Evolutionary conservation across 495 filamentous ascomycete species (phyloP).

Genomic region (Neurospora sp.): DNA sequence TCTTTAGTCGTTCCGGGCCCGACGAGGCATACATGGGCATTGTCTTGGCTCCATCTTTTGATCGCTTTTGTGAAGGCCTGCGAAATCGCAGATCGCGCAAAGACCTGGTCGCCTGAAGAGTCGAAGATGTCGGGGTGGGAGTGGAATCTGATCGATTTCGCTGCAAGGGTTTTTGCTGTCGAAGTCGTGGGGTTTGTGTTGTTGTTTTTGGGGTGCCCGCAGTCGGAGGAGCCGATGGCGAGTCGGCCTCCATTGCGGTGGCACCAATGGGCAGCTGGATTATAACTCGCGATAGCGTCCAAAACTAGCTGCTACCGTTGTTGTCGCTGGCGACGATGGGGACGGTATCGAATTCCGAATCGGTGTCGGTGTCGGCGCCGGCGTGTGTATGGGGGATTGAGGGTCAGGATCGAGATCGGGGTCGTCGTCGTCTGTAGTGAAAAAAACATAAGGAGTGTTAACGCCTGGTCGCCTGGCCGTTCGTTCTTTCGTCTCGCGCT

Average conservation of each 20-base stretch:
- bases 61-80: slow-evolving; percentile 7
- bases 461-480: background rate
- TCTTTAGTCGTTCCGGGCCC: slow-evolving; percentile 8
- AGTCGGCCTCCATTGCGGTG: slow-evolving; percentile 17
- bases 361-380: background rate
- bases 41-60: slow-evolving; percentile 8
- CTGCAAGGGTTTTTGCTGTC: slow-evolving; percentile 13
- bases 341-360: background rate
- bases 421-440: background rate
- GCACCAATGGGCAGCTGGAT: background rate
- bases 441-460: background rate
- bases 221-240: slow-evolving; percentile 11
- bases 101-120: background rate
- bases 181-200: slow-evolving; percentile 8
- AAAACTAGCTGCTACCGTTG: background rate
- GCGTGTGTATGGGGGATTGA: background rate
- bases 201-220: background rate
- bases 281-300: background rate
- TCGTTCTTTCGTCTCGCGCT: background rate
- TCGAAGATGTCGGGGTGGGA: background rate
- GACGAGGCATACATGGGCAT: slow-evolving; percentile 5
- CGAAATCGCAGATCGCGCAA: slow-evolving; percentile 8
- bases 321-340: background rate
- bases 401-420: background rate
- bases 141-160: slow-evolving; percentile 3